A percentile compares a stretch with the other conserved stretches of the same genome.
These are phyloP conservation scores for Colletotrichum siamense DNA, from an alignment of 2,329 filamentous ascomycete species.

Conservation along the genomic window DNA sequence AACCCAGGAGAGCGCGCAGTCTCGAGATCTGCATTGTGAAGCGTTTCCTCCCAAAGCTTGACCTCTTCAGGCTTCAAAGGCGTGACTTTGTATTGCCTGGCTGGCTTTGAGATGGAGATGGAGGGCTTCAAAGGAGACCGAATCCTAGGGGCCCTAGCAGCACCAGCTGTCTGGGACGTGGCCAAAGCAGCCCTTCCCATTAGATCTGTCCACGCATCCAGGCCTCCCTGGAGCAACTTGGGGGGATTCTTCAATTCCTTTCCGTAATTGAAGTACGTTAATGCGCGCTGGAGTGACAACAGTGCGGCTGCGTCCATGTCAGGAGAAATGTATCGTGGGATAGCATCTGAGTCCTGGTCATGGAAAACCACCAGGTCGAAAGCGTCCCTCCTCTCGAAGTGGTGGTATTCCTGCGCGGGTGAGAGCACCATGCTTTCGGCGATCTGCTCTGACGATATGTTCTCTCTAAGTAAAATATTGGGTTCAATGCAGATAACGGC, in stretches of 20 bases:
- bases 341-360: conserved; percentile 68
- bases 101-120: conserved; percentile 29
- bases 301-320: conserved; percentile 60
- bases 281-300: conserved; percentile 75
- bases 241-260: conserved; percentile 76
- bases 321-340: conserved; percentile 43
- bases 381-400: conserved; percentile 75
- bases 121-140: conserved; percentile 16
- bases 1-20: conserved; percentile 49
- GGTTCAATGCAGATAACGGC: conserved; percentile 92
- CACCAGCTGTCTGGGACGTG: conserved; percentile 36
- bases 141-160: conserved; percentile 10
- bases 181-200: conserved; percentile 72
- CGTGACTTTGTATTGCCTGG: conserved; percentile 57
- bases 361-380: conserved; percentile 93
- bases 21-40: conserved; percentile 67
- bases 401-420: conserved; percentile 73
- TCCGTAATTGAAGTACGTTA: conserved; percentile 83
- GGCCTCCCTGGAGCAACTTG: conserved; percentile 79
- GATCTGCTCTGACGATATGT: conserved; percentile 66
- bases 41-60: conserved; percentile 77
- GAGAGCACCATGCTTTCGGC: conserved; percentile 74
- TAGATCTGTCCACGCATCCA: conserved; percentile 87
- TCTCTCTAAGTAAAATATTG: conserved; percentile 70
- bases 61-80: conserved; percentile 84